Percentiles rank a stretch among this genome's conserved stretches.
Conservation (phyloP, 192 early-diverging fungal species). For the Gryganskiella cystojenkinii region DNA sequence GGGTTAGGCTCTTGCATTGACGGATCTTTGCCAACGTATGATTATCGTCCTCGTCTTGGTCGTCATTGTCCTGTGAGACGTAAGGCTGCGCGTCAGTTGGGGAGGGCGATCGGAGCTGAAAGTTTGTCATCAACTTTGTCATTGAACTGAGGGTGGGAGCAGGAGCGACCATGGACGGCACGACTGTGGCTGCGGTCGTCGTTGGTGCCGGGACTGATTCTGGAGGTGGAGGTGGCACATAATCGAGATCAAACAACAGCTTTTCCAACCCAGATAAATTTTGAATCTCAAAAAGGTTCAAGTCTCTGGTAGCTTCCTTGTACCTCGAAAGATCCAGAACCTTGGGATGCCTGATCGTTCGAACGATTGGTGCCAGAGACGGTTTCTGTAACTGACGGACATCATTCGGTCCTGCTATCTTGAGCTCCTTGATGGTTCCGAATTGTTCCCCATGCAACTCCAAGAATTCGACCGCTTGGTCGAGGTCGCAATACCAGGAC, state of each 20-base stretch:
- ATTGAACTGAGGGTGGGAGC: background rate
- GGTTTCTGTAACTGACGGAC: conserved; percentile 28
- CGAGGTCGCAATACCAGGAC: conserved; percentile 34
- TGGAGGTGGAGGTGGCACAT: conserved; percentile 7
- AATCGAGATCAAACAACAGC: conserved; percentile 36
- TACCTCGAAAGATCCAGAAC: conserved; percentile 37
- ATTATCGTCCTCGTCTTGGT: background rate
- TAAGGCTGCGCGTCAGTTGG: background rate
- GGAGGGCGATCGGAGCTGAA: background rate
- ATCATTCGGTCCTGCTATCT: conserved; percentile 38
- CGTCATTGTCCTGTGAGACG: background rate
- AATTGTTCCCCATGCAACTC: conserved; percentile 11
- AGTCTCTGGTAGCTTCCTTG: conserved; percentile 35
- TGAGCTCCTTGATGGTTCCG: conserved; percentile 37
- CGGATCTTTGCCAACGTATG: conserved; percentile 13
- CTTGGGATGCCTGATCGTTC: conserved; percentile 16
- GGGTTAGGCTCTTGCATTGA: conserved; percentile 5
- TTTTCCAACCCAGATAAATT: conserved; percentile 5
- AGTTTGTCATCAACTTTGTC: background rate
- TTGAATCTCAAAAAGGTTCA: conserved; percentile 31
- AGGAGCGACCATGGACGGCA: background rate
- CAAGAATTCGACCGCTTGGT: conserved; percentile 20
- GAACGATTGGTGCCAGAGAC: conserved; percentile 8
- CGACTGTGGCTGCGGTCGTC: background rate
- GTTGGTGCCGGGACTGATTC: background rate